Base-by-base conservation (phyloP, 2,329 filamentous ascomycete genomes). In the Aureobasidium sp. region DNA sequence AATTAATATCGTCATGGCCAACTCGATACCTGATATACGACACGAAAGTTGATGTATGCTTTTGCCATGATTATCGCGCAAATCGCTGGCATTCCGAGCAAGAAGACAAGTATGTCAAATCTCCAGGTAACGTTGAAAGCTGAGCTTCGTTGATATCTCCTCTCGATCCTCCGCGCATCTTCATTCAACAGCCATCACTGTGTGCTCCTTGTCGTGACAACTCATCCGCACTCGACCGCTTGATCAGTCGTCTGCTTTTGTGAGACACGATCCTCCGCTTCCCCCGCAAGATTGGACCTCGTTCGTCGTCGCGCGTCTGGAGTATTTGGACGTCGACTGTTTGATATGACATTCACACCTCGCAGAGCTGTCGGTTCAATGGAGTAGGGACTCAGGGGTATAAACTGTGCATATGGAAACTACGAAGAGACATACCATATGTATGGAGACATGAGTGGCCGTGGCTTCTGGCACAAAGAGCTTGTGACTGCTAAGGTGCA, bases 151-250 rank as follows among this genome's bases (percentile, higher is more conserved):
- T 36, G 14, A 50, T 50, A 34, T 50, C 30, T 50, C 25, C 25
- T 29, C 21, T 21, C 21, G 21, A 21, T 21, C 21, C 21, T 21
- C 13, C n/a, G 14, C 16, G 14, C 27, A 16, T 49, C 27, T 34
- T n/a, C 16, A 36, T 37, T 8, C 49, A 39, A 27, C 27, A 25
- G 11, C 49, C 27, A 34, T 6, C 21, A 9, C 8, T 27, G 10
- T 5, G 34, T 39, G 36, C 29, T 14, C 13, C 32, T 51, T 14
- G 5, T 37, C 49, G 14, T 51, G 25, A 21, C 21, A 16, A 21
- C 49, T 51, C 49, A 34, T 51, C 49, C 49, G 49, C 25, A 37
- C 49, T 51, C 49, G 11, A 51, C 49, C 49, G 49, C 49, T 51
- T 9, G n/a, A 11, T 34, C 6, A 39, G 32, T 16, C 11, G 3